A percentile compares a stretch with the other conserved stretches of the same genome.
These are phyloP conservation scores for Cicer cuneatum DNA, from an alignment of 306 rosid species.

Conservation along the genomic window DNA sequence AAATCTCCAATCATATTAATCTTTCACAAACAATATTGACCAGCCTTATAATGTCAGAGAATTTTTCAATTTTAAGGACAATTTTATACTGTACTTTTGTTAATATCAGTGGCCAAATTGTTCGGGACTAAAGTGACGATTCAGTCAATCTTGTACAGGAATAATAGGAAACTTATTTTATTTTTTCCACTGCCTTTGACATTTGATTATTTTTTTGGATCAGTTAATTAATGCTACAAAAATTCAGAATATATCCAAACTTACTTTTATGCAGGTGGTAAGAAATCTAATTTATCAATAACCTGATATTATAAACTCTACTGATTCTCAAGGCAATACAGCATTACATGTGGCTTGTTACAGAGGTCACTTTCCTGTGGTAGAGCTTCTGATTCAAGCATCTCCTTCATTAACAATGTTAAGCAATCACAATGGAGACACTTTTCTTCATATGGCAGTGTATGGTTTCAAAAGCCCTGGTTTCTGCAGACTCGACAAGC, in stretches of 20 bases:
- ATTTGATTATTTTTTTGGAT: too few species aligned
- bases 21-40: neutral
- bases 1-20: too few species aligned
- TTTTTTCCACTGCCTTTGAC: too few species aligned
- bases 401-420: conserved; percentile 59
- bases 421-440: conserved; percentile 77
- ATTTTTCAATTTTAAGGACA: neutral
- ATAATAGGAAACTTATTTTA: too few species aligned
- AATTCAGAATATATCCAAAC: too few species aligned
- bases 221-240: too few species aligned
- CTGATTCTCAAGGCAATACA: conserved; percentile 83
- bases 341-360: conserved; percentile 80
- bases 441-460: conserved; percentile 86
- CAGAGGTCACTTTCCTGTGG: conserved; percentile 75
- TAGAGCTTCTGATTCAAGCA: conserved; percentile 64
- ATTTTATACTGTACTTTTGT: neutral
- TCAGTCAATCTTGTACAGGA: neutral
- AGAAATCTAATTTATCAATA: conserved; percentile 60
- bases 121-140: neutral
- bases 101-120: neutral
- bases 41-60: neutral
- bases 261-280: conserved; percentile 65
- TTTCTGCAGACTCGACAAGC: conserved; percentile 77
- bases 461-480: conserved; percentile 90
- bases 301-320: conserved; percentile 63